Evolutionary conservation across 2,329 filamentous ascomycete species (phyloP).

Genomic region (Cytospora schulzeri): DNA sequence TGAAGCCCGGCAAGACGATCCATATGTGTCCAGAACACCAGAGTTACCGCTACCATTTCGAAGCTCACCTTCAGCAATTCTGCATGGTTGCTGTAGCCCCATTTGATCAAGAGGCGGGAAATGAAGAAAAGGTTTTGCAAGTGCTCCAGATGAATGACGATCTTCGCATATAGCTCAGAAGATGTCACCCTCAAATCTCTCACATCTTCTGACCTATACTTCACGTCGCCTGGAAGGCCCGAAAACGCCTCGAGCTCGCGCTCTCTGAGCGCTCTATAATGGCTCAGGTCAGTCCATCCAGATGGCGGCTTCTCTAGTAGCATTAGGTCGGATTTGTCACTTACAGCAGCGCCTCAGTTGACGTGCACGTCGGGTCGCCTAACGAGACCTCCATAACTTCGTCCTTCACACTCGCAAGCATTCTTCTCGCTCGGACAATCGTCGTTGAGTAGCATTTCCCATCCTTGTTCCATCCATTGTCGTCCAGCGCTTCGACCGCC

Average conservation of each 20-base stretch:
- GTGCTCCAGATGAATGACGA: slow-evolving; percentile 52
- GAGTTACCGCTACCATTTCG: slow-evolving; percentile 49
- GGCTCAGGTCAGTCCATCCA: neutral
- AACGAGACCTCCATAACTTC: slow-evolving; percentile 62
- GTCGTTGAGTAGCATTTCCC: slow-evolving; percentile 48
- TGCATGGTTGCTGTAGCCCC: slow-evolving; percentile 40
- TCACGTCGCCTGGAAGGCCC: slow-evolving; percentile 43
- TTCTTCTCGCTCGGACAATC: slow-evolving; percentile 47
- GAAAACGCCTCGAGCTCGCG: slow-evolving; percentile 38
- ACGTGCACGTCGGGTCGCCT: slow-evolving; percentile 41
- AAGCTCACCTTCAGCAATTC: slow-evolving; percentile 48
- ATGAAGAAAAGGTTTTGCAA: slow-evolving; percentile 62
- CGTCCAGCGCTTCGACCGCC: slow-evolving; percentile 46
- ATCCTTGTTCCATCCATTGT: slow-evolving; percentile 54
- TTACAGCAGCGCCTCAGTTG: slow-evolving; percentile 40
- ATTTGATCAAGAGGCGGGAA: slow-evolving; percentile 56
- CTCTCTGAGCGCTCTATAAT: slow-evolving; percentile 40
- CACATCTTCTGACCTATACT: slow-evolving; percentile 43
- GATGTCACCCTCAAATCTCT: slow-evolving; percentile 36
- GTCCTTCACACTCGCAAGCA: slow-evolving; percentile 55
- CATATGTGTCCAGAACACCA: slow-evolving; percentile 53
- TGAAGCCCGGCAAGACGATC: slow-evolving; percentile 46
- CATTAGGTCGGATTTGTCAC: slow-evolving; percentile 2
- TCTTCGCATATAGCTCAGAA: slow-evolving; percentile 43
- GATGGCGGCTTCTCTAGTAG: neutral